Percentiles rank a stretch among this genome's conserved stretches.
Evolutionary conservation across 169 alveolate species (phyloP).

Genomic region (Babesia divergens): DNA sequence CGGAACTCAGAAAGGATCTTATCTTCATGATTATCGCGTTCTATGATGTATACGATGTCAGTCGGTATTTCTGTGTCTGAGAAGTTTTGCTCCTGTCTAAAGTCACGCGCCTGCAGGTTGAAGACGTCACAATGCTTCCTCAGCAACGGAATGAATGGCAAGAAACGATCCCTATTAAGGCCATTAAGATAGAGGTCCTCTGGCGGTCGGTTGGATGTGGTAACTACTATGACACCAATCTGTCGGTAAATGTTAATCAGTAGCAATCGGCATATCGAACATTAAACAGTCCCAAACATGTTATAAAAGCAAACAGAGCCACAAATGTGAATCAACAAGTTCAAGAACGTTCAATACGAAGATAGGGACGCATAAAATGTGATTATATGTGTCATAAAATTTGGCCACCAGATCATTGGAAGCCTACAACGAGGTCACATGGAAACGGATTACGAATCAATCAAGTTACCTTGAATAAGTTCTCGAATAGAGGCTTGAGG

Average conservation of each 20-base stretch:
- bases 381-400: too few species aligned
- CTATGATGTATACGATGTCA: not conserved
- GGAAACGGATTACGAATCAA: too few species aligned
- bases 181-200: conserved; percentile 69
- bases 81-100: conserved; percentile 42
- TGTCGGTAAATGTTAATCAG: too few species aligned
- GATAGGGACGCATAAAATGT: too few species aligned
- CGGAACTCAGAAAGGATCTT: not conserved
- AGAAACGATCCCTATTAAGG: conserved; percentile 69
- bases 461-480: conserved; percentile 59
- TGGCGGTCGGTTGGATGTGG: conserved; percentile 73
- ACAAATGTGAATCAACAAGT: too few species aligned
- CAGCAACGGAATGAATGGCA: conserved; percentile 67
- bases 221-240: conserved; percentile 62
- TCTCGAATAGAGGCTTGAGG: conserved; percentile 69
- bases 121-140: conserved; percentile 42
- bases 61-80: not conserved
- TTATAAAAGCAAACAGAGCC: too few species aligned
- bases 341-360: too few species aligned
- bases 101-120: conserved; percentile 48
- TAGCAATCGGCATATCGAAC: too few species aligned
- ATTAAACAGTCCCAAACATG: too few species aligned
- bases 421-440: too few species aligned
- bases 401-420: too few species aligned
- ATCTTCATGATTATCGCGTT: not conserved